Conservation (phyloP, 2,329 filamentous ascomycete species). For the Aureobasidium sp. region DNA sequence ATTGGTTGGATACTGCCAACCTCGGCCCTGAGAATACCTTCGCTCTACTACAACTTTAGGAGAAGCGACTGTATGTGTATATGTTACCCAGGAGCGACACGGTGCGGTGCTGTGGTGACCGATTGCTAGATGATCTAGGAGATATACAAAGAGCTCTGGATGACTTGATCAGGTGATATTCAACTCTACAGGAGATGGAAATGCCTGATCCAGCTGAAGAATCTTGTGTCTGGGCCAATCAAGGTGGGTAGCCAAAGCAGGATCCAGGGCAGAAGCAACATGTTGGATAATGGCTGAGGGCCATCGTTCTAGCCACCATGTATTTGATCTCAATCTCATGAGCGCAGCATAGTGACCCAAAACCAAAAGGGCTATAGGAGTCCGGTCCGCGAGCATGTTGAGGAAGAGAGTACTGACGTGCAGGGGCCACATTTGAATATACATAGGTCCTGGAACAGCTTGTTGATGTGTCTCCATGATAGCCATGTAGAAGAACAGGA, state of each 20-base stretch:
- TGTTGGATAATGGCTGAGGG: background rate
- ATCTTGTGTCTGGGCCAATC: background rate
- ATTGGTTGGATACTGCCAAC: no score
- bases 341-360: constrained; percentile 5
- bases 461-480: background rate
- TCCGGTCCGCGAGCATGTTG: background rate
- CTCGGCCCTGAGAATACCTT: no score
- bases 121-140: background rate
- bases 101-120: background rate
- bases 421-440: constrained; percentile 8
- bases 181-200: background rate
- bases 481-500: constrained; percentile 1
- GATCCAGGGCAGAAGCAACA: background rate
- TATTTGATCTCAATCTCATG: constrained; percentile 3
- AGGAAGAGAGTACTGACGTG: background rate
- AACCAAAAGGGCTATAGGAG: background rate
- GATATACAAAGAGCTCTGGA: background rate
- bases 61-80: no score
- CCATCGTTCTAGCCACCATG: constrained; percentile 4
- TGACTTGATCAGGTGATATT: background rate
- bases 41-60: no score
- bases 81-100: background rate
- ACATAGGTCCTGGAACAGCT: background rate
- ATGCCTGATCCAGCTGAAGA: background rate
- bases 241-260: background rate